These are phyloP conservation scores for Nicotiana knightiana DNA, from an alignment of 257 asterid genomes.

Conservation along the genomic window DNA sequence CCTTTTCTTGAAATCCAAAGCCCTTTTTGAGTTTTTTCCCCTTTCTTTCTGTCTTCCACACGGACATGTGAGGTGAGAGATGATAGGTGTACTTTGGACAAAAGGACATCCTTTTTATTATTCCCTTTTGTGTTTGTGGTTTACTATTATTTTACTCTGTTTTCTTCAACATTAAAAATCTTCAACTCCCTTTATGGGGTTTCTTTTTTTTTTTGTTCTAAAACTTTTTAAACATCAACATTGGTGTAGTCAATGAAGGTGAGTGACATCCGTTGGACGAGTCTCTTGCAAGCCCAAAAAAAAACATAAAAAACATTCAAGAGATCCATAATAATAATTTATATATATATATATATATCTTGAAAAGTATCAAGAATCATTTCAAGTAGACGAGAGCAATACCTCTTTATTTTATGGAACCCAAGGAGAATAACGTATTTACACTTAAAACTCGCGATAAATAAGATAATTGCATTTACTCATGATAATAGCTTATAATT, in stretches of 20 bases:
- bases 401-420: too few species aligned
- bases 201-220: not conserved
- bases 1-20: not conserved
- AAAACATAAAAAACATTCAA: too few species aligned
- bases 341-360: too few species aligned
- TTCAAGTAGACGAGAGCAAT: too few species aligned
- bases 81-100: conserved; percentile 17
- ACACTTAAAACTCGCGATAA: too few species aligned
- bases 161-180: not conserved
- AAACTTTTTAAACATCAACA: too few species aligned
- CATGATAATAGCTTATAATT: too few species aligned
- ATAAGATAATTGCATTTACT: too few species aligned
- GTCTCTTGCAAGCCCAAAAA: not conserved
- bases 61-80: not conserved
- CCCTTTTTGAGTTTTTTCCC: not conserved
- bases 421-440: too few species aligned
- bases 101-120: conserved; percentile 9
- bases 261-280: not conserved
- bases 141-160: not conserved
- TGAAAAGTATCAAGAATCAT: too few species aligned
- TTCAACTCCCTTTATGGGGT: not conserved
- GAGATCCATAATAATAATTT: too few species aligned
- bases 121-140: conserved; percentile 4
- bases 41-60: conserved; percentile 7
- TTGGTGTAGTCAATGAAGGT: not conserved